Conservation (phyloP, 306 rosid genomes). For the Pterocarpus macrocarpus region DNA sequence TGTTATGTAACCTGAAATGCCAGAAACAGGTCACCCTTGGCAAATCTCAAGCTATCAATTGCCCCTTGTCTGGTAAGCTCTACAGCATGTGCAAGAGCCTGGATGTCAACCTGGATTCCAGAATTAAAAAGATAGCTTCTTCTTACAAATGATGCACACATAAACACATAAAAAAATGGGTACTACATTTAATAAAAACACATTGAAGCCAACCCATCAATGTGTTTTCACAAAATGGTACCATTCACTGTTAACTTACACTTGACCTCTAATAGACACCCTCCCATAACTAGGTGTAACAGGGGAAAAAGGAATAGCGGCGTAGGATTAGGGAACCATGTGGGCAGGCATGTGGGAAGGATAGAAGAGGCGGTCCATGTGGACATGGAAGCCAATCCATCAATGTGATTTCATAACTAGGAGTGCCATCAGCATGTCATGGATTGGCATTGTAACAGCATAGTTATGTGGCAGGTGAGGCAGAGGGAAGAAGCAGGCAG, state of each 20-base stretch:
- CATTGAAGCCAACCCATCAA: slow-evolving; percentile 15
- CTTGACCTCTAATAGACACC: slow-evolving; percentile 1
- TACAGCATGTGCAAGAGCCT: slow-evolving; percentile 99
- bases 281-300: slow-evolving; percentile 12
- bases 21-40: slow-evolving; percentile 91
- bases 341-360: slow-evolving; percentile 1
- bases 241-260: slow-evolving; percentile 22
- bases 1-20: slow-evolving; percentile 86
- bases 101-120: slow-evolving; percentile 89
- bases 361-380: too few relatives aligned
- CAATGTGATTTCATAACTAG: neutral
- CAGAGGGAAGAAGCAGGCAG: neutral
- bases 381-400: too few relatives aligned
- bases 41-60: slow-evolving; percentile 93
- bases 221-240: slow-evolving; percentile 21
- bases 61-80: slow-evolving; percentile 99
- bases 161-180: slow-evolving; percentile 31
- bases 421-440: neutral
- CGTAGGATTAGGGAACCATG: neutral
- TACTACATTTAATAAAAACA: slow-evolving; percentile 5
- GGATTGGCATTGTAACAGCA: slow-evolving; percentile 16
- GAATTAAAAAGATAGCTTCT: slow-evolving; percentile 42
- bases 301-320: slow-evolving; percentile 9
- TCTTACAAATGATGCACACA: slow-evolving; percentile 30
- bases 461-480: neutral